Conservation (phyloP, 2,329 filamentous ascomycete genomes). For the Talaromyces verruculosus region DNA sequence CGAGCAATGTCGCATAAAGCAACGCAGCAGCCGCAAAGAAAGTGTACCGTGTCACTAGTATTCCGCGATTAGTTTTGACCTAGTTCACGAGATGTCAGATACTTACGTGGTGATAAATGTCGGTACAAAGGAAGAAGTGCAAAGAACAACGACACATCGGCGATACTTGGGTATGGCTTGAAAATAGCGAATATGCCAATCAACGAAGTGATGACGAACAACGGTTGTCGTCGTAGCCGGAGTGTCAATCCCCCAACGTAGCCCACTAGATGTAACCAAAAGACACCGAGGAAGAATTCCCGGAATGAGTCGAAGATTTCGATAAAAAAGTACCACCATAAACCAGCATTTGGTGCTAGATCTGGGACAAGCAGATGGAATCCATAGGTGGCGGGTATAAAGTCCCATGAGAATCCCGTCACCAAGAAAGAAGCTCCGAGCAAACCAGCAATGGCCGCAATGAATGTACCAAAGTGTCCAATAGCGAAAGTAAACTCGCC, state of each 20-base stretch:
- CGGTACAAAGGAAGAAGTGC: conserved; percentile 79
- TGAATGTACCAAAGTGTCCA: conserved; percentile 55
- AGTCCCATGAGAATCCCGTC: conserved; percentile 79
- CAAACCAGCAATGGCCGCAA: conserved; percentile 59
- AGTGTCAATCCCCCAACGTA: conserved; percentile 87
- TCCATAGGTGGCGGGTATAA: conserved; percentile 84
- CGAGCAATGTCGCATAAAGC: conserved; percentile 82
- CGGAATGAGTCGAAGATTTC: conserved; percentile 99
- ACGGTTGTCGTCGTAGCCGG: conserved; percentile 77
- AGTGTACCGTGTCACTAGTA: conserved; percentile 80
- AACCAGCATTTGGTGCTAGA: conserved; percentile 87
- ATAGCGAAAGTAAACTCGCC: conserved; percentile 53
- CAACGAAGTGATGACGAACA: conserved; percentile 81
- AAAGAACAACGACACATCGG: conserved; percentile 83
- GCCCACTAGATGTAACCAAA: conserved; percentile 90
- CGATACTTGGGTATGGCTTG: conserved; percentile 93
- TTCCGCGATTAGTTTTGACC: background rate
- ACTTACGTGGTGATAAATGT: conserved; percentile 81
- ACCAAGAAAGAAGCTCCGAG: conserved; percentile 71
- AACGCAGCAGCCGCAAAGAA: conserved; percentile 82
- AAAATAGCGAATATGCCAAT: conserved; percentile 91
- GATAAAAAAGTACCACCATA: conserved; percentile 99
- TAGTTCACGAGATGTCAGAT: background rate
- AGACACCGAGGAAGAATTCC: conserved; percentile 94
- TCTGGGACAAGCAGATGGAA: conserved; percentile 89